Conservation (phyloP, 768 basidiomycete species). For the Calvatia gigantea region DNA sequence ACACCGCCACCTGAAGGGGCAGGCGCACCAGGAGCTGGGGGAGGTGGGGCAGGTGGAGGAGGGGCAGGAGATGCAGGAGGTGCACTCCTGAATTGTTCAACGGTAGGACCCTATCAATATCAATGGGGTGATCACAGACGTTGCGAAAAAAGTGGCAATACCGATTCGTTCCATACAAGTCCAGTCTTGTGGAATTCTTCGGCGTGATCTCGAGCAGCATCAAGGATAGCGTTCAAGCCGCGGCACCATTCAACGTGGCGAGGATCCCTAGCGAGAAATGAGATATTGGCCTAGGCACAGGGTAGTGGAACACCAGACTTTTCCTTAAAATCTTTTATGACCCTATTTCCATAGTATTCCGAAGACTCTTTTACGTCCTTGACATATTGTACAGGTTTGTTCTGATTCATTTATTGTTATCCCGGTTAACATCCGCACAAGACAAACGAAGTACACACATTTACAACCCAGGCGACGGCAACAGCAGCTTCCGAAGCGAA, state of each 20-base stretch:
- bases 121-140: slow-evolving; percentile 4
- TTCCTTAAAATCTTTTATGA: slow-evolving; percentile 91
- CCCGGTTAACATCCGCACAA: not conserved
- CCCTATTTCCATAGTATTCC: slow-evolving; percentile 83
- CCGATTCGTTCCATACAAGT: slow-evolving; percentile 85
- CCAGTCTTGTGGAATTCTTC: slow-evolving; percentile 85
- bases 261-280: slow-evolving; percentile 54
- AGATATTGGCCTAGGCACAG: not conserved
- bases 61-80: slow-evolving; percentile 56
- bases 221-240: slow-evolving; percentile 63
- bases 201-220: slow-evolving; percentile 79
- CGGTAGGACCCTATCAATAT: slow-evolving; percentile 46
- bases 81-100: slow-evolving; percentile 50
- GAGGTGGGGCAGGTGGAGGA: slow-evolving; percentile 54
- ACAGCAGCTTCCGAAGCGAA: slow-evolving; percentile 81
- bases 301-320: slow-evolving; percentile 57
- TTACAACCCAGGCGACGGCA: slow-evolving; percentile 83
- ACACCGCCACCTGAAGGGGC: slow-evolving; percentile 51
- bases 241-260: slow-evolving; percentile 90
- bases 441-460: slow-evolving; percentile 45
- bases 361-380: slow-evolving; percentile 81
- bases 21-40: slow-evolving; percentile 41
- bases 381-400: slow-evolving; percentile 80
- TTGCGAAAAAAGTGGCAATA: slow-evolving; percentile 24
- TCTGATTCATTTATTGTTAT: slow-evolving; percentile 32